A percentile compares a stretch with the other conserved stretches of the same genome.
Conservation (phyloP, 345 rosid genomes). For the Leavenworthia alabamica region DNA sequence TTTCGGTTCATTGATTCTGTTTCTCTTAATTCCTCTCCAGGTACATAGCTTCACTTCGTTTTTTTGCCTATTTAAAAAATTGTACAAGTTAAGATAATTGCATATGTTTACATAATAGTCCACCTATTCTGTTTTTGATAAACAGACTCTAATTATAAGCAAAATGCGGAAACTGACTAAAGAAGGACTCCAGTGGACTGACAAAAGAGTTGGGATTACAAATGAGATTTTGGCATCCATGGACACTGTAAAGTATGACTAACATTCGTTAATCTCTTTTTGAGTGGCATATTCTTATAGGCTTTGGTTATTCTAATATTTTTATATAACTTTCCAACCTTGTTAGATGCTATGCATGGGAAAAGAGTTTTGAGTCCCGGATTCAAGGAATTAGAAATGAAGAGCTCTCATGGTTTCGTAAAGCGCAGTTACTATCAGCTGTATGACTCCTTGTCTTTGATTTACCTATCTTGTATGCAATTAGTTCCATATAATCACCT, state of each 20-base stretch:
- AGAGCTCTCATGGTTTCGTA: conserved; percentile 87
- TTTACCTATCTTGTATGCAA: too few relatives aligned
- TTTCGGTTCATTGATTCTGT: conserved; percentile 72
- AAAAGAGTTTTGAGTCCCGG: conserved; percentile 76
- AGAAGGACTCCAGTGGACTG: conserved; percentile 93
- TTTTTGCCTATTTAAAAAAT: conserved; percentile 38
- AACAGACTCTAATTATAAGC: conserved; percentile 73
- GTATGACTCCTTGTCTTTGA: conserved; percentile 40
- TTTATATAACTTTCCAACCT: background rate
- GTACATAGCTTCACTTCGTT: conserved; percentile 28
- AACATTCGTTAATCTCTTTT: conserved; percentile 1
- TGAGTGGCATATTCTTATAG: conserved; percentile 13
- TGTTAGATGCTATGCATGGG: conserved; percentile 95
- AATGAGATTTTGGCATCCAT: conserved; percentile 93
- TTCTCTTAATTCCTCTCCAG: conserved; percentile 78
- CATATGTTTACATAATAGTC: conserved; percentile 8
- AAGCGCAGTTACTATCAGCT: conserved; percentile 73
- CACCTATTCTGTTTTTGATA: conserved; percentile 9
- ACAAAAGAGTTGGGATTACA: conserved; percentile 80
- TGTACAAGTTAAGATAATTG: conserved; percentile 23
- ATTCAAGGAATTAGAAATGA: conserved; percentile 59
- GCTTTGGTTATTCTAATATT: conserved; percentile 23
- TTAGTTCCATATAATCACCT: conserved; percentile 20
- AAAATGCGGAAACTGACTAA: conserved; percentile 81
- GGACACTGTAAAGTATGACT: conserved; percentile 88